Evolutionary conservation across 2,329 filamentous ascomycete species (phyloP).

Genomic region (Aaosphaeria pasadenensis): DNA sequence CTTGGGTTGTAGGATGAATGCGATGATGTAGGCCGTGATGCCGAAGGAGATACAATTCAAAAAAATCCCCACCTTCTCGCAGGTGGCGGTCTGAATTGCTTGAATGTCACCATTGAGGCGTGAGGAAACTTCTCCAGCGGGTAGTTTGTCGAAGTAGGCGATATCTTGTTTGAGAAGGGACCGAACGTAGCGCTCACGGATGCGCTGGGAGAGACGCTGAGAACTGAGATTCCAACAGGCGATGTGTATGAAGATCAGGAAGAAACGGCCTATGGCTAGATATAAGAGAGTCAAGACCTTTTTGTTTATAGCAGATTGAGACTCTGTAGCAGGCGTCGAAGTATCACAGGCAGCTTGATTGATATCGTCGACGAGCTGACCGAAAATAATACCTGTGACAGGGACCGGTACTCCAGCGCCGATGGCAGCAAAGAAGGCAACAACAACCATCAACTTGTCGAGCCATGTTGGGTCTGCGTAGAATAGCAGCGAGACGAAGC

Average conservation of each 20-base stretch:
- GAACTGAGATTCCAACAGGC: slow-evolving; percentile 64
- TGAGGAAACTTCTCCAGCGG: slow-evolving; percentile 61
- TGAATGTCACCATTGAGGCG: slow-evolving; percentile 65
- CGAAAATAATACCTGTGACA: slow-evolving; percentile 63
- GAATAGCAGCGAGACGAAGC: slow-evolving; percentile 32
- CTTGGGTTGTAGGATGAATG: slow-evolving; percentile 61
- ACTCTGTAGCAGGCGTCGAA: slow-evolving; percentile 14
- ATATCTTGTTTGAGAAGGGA: slow-evolving; percentile 60
- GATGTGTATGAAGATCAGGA: slow-evolving; percentile 62
- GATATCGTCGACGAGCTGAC: slow-evolving; percentile 60
- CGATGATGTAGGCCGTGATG: slow-evolving; percentile 63
- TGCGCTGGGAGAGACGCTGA: slow-evolving; percentile 60
- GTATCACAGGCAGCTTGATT: slow-evolving; percentile 54
- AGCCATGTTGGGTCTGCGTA: slow-evolving; percentile 38
- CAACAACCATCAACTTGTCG: slow-evolving; percentile 30
- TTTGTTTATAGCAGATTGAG: slow-evolving; percentile 49
- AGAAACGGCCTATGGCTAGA: slow-evolving; percentile 62
- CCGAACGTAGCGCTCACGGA: slow-evolving; percentile 60
- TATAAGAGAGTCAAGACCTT: slow-evolving; percentile 63
- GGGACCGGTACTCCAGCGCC: slow-evolving; percentile 63
- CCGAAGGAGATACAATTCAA: slow-evolving; percentile 64
- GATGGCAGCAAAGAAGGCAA: slow-evolving; percentile 47
- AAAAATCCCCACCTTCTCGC: slow-evolving; percentile 67
- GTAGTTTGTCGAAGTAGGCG: slow-evolving; percentile 61
- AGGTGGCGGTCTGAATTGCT: slow-evolving; percentile 64